phyloP scores from a whole-genome alignment of 805 yeast genomes.

The Saturnispora kantuleensis region DNA sequence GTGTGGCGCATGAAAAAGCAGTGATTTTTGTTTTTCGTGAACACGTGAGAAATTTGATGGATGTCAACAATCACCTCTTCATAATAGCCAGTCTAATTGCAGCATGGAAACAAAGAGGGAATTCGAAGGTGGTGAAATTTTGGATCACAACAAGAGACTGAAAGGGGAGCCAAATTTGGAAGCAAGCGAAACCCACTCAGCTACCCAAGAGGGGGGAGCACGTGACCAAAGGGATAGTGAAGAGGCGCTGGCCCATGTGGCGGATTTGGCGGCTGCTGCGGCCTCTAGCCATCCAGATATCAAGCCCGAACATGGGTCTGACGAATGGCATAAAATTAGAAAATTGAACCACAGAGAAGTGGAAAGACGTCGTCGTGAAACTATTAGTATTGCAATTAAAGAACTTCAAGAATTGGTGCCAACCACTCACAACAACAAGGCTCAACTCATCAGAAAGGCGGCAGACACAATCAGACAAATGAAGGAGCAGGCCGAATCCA shows the following conservation, averaged over 20 bases:
- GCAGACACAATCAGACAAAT: slow-evolving; percentile 84
- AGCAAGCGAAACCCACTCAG: background rate
- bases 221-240: background rate
- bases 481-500: slow-evolving; percentile 81
- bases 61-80: background rate
- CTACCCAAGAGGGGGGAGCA: background rate
- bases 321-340: slow-evolving; percentile 76
- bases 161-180: background rate
- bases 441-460: slow-evolving; percentile 79
- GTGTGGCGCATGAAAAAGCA: background rate
- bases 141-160: background rate
- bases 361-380: slow-evolving; percentile 84
- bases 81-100: background rate
- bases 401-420: slow-evolving; percentile 73
- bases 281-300: background rate
- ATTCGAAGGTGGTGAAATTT: background rate
- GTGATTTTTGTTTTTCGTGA: background rate
- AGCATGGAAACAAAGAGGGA: slow-evolving; percentile 1
- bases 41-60: slow-evolving; percentile 2
- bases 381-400: slow-evolving; percentile 78
- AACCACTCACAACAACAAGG: slow-evolving; percentile 77
- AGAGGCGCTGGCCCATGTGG: slow-evolving; percentile 2
- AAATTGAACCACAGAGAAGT: slow-evolving; percentile 93
- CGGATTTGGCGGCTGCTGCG: slow-evolving; percentile 10
- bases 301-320: slow-evolving; percentile 38